Evolutionary conservation across 768 basidiomycete genomes (phyloP), one percentile per base, ranked within the genome.

Genomic region (Tephrocybe sp.): DNA sequence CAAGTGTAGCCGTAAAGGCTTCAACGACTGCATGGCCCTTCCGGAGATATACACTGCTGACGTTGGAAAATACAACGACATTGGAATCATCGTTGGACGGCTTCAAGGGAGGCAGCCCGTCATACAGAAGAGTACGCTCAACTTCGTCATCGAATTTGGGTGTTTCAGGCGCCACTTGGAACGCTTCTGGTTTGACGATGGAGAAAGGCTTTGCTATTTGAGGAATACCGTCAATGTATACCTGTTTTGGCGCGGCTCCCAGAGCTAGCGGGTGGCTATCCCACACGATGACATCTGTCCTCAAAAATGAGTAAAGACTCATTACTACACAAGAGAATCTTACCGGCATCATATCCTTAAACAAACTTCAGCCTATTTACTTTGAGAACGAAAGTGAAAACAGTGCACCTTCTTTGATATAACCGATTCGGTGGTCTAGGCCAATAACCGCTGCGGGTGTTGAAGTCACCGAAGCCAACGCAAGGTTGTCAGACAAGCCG

Each of bases 161-260:
- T 1, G 83, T 80, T 30, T 66, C 66, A 0, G 90, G 88, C 14
- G 64, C 50, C 1, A 54, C 58, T 57, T 80, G 80, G 58, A 71
- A 77, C 14, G 63, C 45, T 11, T 56, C 50, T 3, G 78, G 75
- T 62, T 95, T 94, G 43, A 68, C 34, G 28, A 75, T 62, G 8
- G 76, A 65, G 55, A 73, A 65, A 1, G 84, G 77, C 4, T 68
- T 59, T 20, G 69, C 59, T 2, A 90, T 63, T 63, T 97, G 94
- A 1, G 86, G 67, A 45, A 95, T 86, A 2, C 94, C 94, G 59
- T 97, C 94, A 53, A 96, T 89, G 68, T 84, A 92, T 15, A 93
- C 90, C 69, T 95, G 90, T 28, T 77, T 73, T 4, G 92, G 93
- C 0, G 90, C 87, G 12, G 92, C 90, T 2, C 90, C 90, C 10